Percentiles rank a stretch among this genome's conserved stretches.
Evolutionary conservation across 345 rosid genomes (phyloP).

Genomic region (Salix suchowensis): DNA sequence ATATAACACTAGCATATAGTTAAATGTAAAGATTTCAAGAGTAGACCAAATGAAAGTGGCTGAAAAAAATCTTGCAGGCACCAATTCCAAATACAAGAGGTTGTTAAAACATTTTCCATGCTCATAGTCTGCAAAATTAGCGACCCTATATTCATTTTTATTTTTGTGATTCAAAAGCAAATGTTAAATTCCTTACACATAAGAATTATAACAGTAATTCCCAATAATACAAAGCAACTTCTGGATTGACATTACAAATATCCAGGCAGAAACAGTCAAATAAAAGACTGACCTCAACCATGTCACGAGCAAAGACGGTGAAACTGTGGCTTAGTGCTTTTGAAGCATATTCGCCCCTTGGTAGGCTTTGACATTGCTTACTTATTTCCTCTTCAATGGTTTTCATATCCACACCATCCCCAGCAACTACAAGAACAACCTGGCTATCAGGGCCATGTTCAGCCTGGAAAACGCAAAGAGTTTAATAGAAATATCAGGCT

Average conservation of each 20-base stretch:
- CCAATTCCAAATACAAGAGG: not conserved
- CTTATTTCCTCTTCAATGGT: conserved; percentile 76
- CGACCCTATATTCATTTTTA: no score
- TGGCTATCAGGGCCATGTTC: conserved; percentile 99
- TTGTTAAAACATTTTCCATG: not conserved
- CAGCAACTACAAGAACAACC: conserved; percentile 81
- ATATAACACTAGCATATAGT: not conserved
- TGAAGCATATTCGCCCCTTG: conserved; percentile 77
- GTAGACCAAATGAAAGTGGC: no score
- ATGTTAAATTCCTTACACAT: not conserved
- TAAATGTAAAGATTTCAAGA: no score
- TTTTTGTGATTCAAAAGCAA: not conserved
- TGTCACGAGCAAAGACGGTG: conserved; percentile 68
- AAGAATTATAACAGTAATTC: not conserved
- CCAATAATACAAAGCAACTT: not conserved
- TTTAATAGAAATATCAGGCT: not conserved
- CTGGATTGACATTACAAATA: not conserved
- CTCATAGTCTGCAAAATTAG: not conserved
- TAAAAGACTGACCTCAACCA: conserved; percentile 57
- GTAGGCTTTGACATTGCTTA: conserved; percentile 65
- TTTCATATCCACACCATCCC: conserved; percentile 66
- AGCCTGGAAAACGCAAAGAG: conserved; percentile 49
- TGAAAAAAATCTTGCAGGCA: no score
- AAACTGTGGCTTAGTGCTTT: conserved; percentile 87
- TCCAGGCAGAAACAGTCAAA: not conserved